A percentile compares a stretch with the other conserved stretches of the same genome.
These are phyloP conservation scores for Leccinellum luteum DNA, from an alignment of 768 basidiomycete species.

Conservation along the genomic window DNA sequence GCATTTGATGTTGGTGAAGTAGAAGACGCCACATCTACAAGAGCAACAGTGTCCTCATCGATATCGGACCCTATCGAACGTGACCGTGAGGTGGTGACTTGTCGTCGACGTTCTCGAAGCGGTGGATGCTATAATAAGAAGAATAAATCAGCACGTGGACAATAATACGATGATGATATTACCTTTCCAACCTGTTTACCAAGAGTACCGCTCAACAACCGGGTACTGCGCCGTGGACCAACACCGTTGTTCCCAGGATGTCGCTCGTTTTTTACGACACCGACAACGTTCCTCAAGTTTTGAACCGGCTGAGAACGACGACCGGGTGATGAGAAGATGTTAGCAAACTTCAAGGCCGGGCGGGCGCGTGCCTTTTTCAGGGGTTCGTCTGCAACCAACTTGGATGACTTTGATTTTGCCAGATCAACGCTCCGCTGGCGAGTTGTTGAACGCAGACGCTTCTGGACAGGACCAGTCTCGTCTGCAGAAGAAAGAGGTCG, in stretches of 20 bases:
- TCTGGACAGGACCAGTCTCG: conserved; percentile 74
- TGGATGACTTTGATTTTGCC: conserved; percentile 57
- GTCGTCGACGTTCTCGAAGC: conserved; percentile 59
- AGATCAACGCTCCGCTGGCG: conserved; percentile 49
- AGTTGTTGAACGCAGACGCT: conserved; percentile 66
- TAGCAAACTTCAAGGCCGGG: conserved; percentile 84
- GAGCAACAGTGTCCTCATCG: conserved; percentile 57
- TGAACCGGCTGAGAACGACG: conserved; percentile 73
- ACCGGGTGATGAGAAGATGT: conserved; percentile 84
- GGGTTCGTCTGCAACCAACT: conserved; percentile 64
- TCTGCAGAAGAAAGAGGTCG: conserved; percentile 81
- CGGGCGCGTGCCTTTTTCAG: conserved; percentile 90
- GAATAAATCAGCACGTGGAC: conserved; percentile 12
- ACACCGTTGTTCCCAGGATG: conserved; percentile 41
- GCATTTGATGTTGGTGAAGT: conserved; percentile 57
- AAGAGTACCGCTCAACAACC: conserved; percentile 58
- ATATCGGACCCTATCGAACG: conserved; percentile 68
- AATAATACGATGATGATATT: conserved; percentile 10
- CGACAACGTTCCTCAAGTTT: conserved; percentile 56
- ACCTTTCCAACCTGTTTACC: conserved; percentile 62
- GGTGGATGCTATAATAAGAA: conserved; percentile 31
- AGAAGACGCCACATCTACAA: conserved; percentile 52
- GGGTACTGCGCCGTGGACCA: conserved; percentile 69
- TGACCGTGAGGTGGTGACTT: conserved; percentile 50
- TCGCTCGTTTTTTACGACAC: conserved; percentile 50